phyloP scores from a whole-genome alignment of 192 early-diverging fungal species.

The Gryganskiella cystojenkinii region DNA sequence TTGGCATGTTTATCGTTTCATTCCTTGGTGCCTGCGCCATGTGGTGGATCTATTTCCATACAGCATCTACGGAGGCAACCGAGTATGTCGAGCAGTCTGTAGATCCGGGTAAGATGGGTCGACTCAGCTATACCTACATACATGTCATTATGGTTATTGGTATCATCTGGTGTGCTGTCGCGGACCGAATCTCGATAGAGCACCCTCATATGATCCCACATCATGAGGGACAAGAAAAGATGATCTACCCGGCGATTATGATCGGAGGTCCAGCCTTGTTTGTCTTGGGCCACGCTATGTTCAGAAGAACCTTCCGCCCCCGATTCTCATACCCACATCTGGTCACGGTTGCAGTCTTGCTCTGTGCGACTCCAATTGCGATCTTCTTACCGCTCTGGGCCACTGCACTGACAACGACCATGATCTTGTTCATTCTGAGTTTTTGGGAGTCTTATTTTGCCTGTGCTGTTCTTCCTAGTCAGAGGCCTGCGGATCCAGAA shows the following conservation, averaged over 20 bases:
- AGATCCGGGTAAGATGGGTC: constrained; percentile 43
- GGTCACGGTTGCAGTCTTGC: constrained; percentile 6
- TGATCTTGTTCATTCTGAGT: constrained; percentile 5
- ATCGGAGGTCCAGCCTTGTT: constrained; percentile 40
- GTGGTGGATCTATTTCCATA: constrained; percentile 53
- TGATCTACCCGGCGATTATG: constrained; percentile 28
- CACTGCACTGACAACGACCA: constrained; percentile 25
- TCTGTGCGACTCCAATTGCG: constrained; percentile 33
- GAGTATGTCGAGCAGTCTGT: constrained; percentile 22
- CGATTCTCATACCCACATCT: constrained; percentile 16
- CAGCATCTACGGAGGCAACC: constrained; percentile 21
- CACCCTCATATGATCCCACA: constrained; percentile 21
- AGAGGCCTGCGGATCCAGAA: too few species aligned
- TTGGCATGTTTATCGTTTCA: constrained; percentile 34
- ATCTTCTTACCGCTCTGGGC: constrained; percentile 34
- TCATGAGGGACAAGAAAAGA: constrained; percentile 15
- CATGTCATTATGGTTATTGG: constrained; percentile 40
- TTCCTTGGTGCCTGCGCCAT: constrained; percentile 33
- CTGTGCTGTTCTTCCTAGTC: constrained; percentile 12
- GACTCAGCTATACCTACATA: constrained; percentile 36
- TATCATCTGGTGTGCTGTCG: constrained; percentile 39
- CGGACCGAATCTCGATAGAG: constrained; percentile 33
- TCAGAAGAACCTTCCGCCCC: constrained; percentile 21
- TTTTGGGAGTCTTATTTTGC: constrained; percentile 34
- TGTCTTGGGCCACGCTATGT: constrained; percentile 37